Evolutionary conservation across 805 yeast species (phyloP), one percentile per base, ranked within the genome.

Genomic region (Candida verbasci): DNA sequence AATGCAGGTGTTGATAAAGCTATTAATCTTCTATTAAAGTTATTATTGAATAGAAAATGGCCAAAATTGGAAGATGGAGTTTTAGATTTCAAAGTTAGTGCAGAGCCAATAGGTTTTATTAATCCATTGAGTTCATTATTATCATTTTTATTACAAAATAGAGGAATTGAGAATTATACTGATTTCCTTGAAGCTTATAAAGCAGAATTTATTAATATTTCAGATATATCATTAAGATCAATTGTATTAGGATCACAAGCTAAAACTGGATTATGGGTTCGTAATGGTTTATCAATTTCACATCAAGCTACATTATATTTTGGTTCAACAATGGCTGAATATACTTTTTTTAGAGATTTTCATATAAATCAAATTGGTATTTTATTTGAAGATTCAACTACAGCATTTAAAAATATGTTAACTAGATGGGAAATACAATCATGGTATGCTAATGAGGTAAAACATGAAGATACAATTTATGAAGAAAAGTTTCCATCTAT

Each of bases 261-360:
- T 7, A 82, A 86, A 42, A 79, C 84, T 0, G 96, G 96, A 0
- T 74, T 83, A 39, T 91, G 97, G 97, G 28, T 25, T 2, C 71
- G 91, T 58, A 83, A 83, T 49, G 93, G 93, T 15, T 50, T 63
- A 35, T 66, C 74, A 5, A 74, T 70, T 2, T 55, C 76, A 3
- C 65, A 71, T 29, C 78, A 77, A 44, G 72, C 79, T 0, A 52
- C 70, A 0, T 57, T 71, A 11, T 78, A 79, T 43, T 61, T 62
- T 37, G 71, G 66, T n/a, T 47, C 60, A 6, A 43, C 54, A 3
- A 61, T 70, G 50, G 54, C 69, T 2, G 73, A 72, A 39, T 45
- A 61, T 17, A 60, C 69, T 0, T 62, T 51, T 37, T 57, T 58
- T 34, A 67, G 74, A 32, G 76, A 72, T 38, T 39, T 76, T 8